Evolutionary conservation across 768 basidiomycete species (phyloP).

Genomic region (Mycena vulgaris): DNA sequence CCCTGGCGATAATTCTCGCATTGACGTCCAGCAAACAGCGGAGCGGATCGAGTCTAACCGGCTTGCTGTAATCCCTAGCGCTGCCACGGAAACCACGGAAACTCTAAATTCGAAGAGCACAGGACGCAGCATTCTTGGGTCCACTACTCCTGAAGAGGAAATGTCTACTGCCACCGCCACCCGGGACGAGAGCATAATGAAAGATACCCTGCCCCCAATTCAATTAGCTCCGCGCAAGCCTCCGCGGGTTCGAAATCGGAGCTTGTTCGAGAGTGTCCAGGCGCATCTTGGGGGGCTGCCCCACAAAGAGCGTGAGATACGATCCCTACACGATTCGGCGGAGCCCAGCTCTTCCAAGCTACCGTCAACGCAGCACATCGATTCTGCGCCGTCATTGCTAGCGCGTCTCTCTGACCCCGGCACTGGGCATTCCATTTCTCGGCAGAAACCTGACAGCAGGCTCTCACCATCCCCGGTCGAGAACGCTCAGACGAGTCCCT

Average conservation of each 20-base stretch:
- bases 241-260: slow-evolving; percentile 28
- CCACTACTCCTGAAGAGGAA: slow-evolving; percentile 1
- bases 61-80: neutral
- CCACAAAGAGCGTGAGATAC: slow-evolving; percentile 18
- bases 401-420: slow-evolving; percentile 45
- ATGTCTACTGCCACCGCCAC: neutral
- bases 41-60: slow-evolving; percentile 5
- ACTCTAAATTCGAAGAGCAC: slow-evolving; percentile 25
- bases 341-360: neutral
- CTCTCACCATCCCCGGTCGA: neutral
- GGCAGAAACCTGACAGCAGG: neutral
- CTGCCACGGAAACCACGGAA: slow-evolving; percentile 17
- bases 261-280: slow-evolving; percentile 36
- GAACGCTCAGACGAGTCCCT: too few species aligned
- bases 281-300: slow-evolving; percentile 33
- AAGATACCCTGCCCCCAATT: neutral
- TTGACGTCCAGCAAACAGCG: neutral
- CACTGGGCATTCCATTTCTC: neutral
- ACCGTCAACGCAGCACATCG: neutral
- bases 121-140: slow-evolving; percentile 14
- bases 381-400: slow-evolving; percentile 40
- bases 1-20: neutral
- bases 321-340: neutral
- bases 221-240: slow-evolving; percentile 14
- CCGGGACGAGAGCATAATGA: neutral